Evolutionary conservation across 305 asterid species (phyloP).

Genomic region (Fraxinus latifolia): DNA sequence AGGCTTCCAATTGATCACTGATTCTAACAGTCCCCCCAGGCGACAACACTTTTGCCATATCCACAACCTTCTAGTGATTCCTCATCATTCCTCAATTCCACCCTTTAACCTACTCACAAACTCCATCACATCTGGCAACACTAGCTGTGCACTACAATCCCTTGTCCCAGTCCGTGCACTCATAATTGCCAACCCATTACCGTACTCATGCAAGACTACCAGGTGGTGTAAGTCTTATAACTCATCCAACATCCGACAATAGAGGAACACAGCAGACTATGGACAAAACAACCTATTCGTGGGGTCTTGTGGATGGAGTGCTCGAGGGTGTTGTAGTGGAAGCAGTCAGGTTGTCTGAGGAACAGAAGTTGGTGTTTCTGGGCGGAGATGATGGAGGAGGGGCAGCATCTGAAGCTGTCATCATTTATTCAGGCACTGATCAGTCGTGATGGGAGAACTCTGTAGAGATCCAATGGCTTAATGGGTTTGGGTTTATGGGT

Average conservation of each 20-base stretch:
- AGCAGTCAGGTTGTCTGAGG: constrained; percentile 74
- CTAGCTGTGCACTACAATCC: constrained; percentile 75
- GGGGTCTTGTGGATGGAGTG: constrained; percentile 51
- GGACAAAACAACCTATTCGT: constrained; percentile 83
- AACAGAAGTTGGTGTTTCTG: constrained; percentile 57
- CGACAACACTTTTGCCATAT: constrained; percentile 71
- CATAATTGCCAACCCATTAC: constrained; percentile 64
- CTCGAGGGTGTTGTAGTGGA: constrained; percentile 57
- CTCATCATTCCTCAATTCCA: constrained; percentile 63
- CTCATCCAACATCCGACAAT: constrained; percentile 54
- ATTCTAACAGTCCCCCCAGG: constrained; percentile 55
- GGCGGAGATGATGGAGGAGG: constrained; percentile 32
- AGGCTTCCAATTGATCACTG: background rate
- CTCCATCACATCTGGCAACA: constrained; percentile 61
- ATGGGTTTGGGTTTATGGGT: constrained; percentile 24
- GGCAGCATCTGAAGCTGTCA: constrained; percentile 89
- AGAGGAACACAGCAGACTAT: constrained; percentile 59
- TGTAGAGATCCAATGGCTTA: constrained; percentile 37
- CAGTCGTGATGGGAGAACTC: constrained; percentile 74
- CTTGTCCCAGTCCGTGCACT: constrained; percentile 80
- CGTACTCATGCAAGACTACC: constrained; percentile 69
- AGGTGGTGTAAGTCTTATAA: constrained; percentile 61
- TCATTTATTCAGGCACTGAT: constrained; percentile 67
- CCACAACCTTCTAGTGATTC: constrained; percentile 63
- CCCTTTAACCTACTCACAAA: constrained; percentile 64